phyloP scores from a whole-genome alignment of 83 land plant species.

The Picea abies region DNA sequence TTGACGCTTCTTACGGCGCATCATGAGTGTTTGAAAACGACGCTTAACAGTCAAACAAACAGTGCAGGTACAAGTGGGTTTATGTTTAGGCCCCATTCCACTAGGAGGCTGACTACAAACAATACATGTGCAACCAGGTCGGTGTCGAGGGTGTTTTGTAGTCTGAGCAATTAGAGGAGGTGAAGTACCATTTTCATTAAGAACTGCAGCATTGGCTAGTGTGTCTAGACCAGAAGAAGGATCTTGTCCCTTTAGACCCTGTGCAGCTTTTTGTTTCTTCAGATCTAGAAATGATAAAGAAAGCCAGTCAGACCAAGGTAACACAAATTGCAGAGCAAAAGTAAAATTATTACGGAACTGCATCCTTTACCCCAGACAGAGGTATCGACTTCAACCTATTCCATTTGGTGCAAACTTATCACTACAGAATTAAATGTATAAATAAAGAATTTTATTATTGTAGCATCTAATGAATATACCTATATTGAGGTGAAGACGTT shows the following conservation, averaged over 20 bases:
- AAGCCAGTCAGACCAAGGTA: background rate
- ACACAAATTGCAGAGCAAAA: background rate
- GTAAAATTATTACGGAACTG: background rate
- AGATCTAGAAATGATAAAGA: constrained; percentile 19
- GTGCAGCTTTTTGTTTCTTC: constrained; percentile 24
- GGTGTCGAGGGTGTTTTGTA: constrained; percentile 80
- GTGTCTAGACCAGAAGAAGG: constrained; percentile 51
- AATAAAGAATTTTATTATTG: background rate
- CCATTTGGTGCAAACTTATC: background rate
- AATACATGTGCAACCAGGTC: constrained; percentile 85
- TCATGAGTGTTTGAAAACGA: constrained; percentile 81
- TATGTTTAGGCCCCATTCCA: constrained; percentile 85
- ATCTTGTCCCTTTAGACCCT: constrained; percentile 25
- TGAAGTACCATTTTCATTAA: constrained; percentile 38
- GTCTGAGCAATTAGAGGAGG: constrained; percentile 57
- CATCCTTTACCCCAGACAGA: background rate
- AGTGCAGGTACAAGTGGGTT: constrained; percentile 68
- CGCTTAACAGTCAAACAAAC: constrained; percentile 81
- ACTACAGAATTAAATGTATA: background rate
- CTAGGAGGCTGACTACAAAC: constrained; percentile 89
- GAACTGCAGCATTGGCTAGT: constrained; percentile 47
- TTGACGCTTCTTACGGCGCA: constrained; percentile 74
- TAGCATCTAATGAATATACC: constrained; percentile 25
- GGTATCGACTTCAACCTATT: background rate
- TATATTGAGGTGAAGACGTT: constrained; percentile 36